A percentile compares a stretch with the other conserved stretches of the same genome.
Evolutionary conservation across 208 protist species (phyloP).

Genomic region (Wallacemonas collosoma): DNA sequence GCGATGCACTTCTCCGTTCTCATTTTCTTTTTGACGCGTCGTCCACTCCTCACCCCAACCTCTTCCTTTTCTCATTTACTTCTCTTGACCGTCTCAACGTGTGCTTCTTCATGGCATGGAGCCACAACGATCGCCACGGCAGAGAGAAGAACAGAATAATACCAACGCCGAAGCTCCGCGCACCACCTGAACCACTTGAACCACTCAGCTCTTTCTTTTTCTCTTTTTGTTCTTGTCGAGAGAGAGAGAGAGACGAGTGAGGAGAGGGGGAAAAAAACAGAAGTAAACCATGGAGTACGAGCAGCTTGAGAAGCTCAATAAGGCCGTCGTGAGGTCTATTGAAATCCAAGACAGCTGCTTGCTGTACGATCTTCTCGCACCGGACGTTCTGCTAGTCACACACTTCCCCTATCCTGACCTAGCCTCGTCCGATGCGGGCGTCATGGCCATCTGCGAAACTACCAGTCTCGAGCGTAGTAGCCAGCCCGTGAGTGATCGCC

Average conservation of each 20-base stretch:
- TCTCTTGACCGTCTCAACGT: no score
- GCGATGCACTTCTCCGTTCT: no score
- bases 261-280: not conserved
- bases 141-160: no score
- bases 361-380: conserved; percentile 68
- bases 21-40: no score
- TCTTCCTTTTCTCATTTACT: no score
- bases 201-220: no score
- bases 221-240: no score
- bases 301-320: conserved; percentile 69
- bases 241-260: not conserved
- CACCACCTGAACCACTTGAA: no score
- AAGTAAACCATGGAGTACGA: conserved; percentile 79
- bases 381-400: conserved; percentile 61
- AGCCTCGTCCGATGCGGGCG: conserved; percentile 1
- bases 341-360: conserved; percentile 61
- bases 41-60: no score
- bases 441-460: not conserved
- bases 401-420: conserved; percentile 71
- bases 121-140: no score
- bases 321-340: conserved; percentile 51
- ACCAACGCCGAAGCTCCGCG: no score
- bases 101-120: no score
- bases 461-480: not conserved
- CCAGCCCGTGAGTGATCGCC: not conserved